Base-by-base conservation (phyloP, 2,329 filamentous ascomycete genomes). In the Hortaea werneckii region DNA sequence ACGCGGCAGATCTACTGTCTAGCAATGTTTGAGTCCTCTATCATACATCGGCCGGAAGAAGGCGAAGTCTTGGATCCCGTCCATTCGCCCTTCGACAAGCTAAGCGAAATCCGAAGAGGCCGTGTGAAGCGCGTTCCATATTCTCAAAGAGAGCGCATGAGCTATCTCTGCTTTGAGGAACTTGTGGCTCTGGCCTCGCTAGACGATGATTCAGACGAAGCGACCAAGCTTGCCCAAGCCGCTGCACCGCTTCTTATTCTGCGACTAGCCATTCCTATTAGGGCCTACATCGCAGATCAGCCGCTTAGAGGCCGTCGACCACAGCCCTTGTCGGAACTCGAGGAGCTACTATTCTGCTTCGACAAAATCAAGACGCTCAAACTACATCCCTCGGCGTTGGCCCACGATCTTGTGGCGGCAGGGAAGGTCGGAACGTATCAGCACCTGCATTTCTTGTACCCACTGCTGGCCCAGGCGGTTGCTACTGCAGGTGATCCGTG, bases 281-380 rank as follows among this genome's bases (percentile, higher is more conserved):
- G 87, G 46, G 75, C 82, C 1, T 96, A 94, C 61, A 82, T 94
- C 40, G 85, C 88, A 4, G 92, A 98, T 63, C 90, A 95, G 60
- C 89, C 90, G 1, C 71, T 98, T 13, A 77, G 92, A 10, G 89
- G 92, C 0, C 77, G 82, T 42, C 92, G 94, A 80, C 92, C 92
- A 4, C 86, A 92, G 62, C 90, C 90, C 0, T 72, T 87, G 5
- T 82, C 80, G 6, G 86, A 95, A 59, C 77, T 86, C 38, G 82
- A 78, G 50, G 92, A 95, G 61, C 68, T 98, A 8, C 62, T 85
- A 4, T 83, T 85, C 58, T 74, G 89, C 26, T 70, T 96, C 12
- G 67, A 70, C 41, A 71, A 78, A 40, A 70, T 95, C 30, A 77
- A 85, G 1, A 71, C 73, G 12, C 68, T 96, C 48, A 71, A 75